Evolutionary conservation across 208 protist species (phyloP).

Genomic region (Crithidia bombi): DNA sequence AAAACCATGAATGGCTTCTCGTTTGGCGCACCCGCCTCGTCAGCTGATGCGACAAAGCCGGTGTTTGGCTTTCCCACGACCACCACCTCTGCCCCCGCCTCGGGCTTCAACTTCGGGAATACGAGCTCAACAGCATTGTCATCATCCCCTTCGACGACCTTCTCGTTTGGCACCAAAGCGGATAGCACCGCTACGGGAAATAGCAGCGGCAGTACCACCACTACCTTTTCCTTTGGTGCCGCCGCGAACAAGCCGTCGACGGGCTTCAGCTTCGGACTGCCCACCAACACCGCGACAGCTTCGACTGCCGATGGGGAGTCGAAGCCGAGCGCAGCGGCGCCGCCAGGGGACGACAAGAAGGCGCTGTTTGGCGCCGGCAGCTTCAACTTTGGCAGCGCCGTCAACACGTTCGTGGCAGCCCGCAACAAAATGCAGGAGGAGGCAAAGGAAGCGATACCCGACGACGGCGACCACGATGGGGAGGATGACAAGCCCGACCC

Average conservation of each 20-base stretch:
- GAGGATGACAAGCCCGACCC: slow-evolving; percentile 34
- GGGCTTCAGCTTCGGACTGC: slow-evolving; percentile 27
- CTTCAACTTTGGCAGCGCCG: slow-evolving; percentile 71
- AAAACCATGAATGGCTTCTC: not conserved
- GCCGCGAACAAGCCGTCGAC: not conserved
- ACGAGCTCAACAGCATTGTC: not conserved
- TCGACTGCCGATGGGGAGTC: slow-evolving; percentile 7
- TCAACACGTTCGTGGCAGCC: slow-evolving; percentile 75
- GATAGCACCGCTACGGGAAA: not conserved
- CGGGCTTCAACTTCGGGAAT: slow-evolving; percentile 15
- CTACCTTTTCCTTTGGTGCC: slow-evolving; percentile 19
- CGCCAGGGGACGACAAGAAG: slow-evolving; percentile 5
- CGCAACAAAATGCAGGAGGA: slow-evolving; percentile 63
- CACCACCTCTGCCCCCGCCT: not conserved
- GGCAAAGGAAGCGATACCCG: slow-evolving; percentile 11
- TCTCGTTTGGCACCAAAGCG: slow-evolving; percentile 12
- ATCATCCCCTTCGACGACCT: not conserved
- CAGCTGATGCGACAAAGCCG: not conserved
- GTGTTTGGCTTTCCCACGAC: slow-evolving; percentile 30
- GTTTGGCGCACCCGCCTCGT: slow-evolving; percentile 1
- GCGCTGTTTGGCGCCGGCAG: slow-evolving; percentile 41
- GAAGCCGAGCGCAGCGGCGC: not conserved
- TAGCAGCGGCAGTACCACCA: not conserved
- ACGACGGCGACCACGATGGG: slow-evolving; percentile 15
- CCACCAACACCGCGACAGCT: not conserved